Conservation (phyloP, 768 basidiomycete genomes). For the Amanita polypyramis region DNA sequence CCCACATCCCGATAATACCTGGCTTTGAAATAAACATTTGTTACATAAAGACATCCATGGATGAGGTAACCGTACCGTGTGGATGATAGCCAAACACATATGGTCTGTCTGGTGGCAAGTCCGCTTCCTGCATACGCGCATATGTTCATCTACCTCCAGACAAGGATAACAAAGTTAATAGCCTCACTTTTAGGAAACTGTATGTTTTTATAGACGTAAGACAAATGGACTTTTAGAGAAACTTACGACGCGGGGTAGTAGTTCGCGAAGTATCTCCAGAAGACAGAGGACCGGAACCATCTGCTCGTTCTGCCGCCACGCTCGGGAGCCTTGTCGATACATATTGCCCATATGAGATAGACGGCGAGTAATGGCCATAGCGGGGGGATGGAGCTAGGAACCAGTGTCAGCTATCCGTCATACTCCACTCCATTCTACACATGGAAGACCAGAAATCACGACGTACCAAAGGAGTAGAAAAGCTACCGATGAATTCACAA, state of each 20-base stretch:
- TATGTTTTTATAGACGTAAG: constrained; percentile 9
- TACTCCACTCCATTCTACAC: not conserved
- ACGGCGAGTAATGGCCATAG: constrained; percentile 77
- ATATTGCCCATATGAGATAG: constrained; percentile 73
- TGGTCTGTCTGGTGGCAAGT: constrained; percentile 82
- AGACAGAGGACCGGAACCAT: constrained; percentile 59
- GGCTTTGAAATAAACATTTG: constrained; percentile 3
- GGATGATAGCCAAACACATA: constrained; percentile 99
- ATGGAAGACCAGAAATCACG: not conserved
- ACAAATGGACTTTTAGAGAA: not conserved
- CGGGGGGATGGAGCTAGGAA: constrained; percentile 68
- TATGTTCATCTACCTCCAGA: not conserved
- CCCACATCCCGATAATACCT: constrained; percentile 98
- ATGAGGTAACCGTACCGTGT: constrained; percentile 52
- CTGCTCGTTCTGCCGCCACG: constrained; percentile 57
- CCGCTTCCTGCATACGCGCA: constrained; percentile 55
- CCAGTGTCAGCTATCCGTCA: not conserved
- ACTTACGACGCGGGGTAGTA: constrained; percentile 87
- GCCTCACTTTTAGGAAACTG: constrained; percentile 42
- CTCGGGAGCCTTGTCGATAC: constrained; percentile 70
- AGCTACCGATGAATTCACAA: constrained; percentile 50
- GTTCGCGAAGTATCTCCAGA: constrained; percentile 90
- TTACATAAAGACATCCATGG: constrained; percentile 7
- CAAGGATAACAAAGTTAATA: constrained; percentile 5
- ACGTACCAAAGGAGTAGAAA: constrained; percentile 82